Percentiles rank a stretch among this genome's conserved stretches.
These are phyloP conservation scores for Obba rivulosa DNA, from an alignment of 768 basidiomycete species.

Conservation along the genomic window DNA sequence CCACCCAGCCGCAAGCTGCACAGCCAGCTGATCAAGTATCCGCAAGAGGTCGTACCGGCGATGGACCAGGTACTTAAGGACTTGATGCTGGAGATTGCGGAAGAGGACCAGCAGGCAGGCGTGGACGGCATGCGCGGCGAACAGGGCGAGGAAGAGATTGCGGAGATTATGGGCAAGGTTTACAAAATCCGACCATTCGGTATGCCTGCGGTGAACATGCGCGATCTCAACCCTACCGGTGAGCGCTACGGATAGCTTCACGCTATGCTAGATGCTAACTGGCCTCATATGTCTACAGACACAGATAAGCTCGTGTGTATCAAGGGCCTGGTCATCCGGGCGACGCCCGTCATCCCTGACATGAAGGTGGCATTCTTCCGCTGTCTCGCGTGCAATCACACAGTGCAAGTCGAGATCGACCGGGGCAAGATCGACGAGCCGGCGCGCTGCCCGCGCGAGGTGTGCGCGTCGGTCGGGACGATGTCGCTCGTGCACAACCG, in stretches of 20 bases:
- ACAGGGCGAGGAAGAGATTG: constrained; percentile 79
- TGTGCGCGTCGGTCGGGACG: constrained; percentile 81
- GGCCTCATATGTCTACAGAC: constrained; percentile 42
- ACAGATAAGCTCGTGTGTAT: constrained; percentile 97
- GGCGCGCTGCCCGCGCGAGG: constrained; percentile 84
- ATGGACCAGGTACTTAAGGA: constrained; percentile 98
- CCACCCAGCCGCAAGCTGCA: constrained; percentile 81
- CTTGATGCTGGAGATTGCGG: constrained; percentile 82
- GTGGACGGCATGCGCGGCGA: constrained; percentile 71
- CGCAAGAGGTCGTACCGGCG: constrained; percentile 94
- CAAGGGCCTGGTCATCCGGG: constrained; percentile 95
- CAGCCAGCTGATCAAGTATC: constrained; percentile 83
- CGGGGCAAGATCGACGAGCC: constrained; percentile 98
- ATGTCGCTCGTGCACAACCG: constrained; percentile 97
- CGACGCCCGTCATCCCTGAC: constrained; percentile 96
- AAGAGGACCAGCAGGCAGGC: constrained; percentile 68
- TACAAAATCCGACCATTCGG: constrained; percentile 96
- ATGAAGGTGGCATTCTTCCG: constrained; percentile 99
- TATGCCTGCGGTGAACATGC: constrained; percentile 82
- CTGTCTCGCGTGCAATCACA: constrained; percentile 92
- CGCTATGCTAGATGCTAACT: neutral
- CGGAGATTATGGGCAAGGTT: constrained; percentile 78
- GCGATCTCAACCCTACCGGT: constrained; percentile 92
- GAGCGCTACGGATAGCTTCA: constrained; percentile 10
- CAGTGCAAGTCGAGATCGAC: constrained; percentile 95